Conservation (phyloP, 495 filamentous ascomycete species). For the Tetracladium setigerum region DNA sequence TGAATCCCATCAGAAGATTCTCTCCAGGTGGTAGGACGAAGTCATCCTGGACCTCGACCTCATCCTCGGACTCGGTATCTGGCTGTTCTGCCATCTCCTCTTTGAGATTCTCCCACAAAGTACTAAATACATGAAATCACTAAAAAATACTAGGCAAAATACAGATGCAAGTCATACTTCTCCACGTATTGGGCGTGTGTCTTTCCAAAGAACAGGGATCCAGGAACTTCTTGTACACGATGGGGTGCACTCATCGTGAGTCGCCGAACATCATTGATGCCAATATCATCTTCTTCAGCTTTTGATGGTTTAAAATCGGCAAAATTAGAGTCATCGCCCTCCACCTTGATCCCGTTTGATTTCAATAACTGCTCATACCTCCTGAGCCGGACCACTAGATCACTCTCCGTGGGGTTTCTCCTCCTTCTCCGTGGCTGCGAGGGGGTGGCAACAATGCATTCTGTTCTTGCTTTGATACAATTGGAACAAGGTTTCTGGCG, state of each 20-base stretch:
- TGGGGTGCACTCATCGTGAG: too few species aligned
- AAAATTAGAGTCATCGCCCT: slow-evolving; percentile 11
- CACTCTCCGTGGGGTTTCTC: slow-evolving; percentile 42
- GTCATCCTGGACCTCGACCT: slow-evolving; percentile 46
- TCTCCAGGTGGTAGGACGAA: slow-evolving; percentile 1
- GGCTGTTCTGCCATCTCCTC: slow-evolving; percentile 18
- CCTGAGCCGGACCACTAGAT: slow-evolving; percentile 41
- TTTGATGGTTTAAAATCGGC: too few species aligned
- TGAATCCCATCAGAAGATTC: slow-evolving; percentile 6
- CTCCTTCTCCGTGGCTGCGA: slow-evolving; percentile 51
- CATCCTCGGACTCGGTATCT: slow-evolving; percentile 48
- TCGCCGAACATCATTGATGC: too few species aligned
- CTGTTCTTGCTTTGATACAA: slow-evolving; percentile 52
- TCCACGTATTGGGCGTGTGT: slow-evolving; percentile 20
- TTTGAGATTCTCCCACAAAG: slow-evolving; percentile 20
- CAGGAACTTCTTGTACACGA: not conserved
- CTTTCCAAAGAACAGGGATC: slow-evolving; percentile 13
- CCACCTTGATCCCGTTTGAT: slow-evolving; percentile 34
- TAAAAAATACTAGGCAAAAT: not conserved
- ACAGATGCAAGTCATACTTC: slow-evolving; percentile 10
- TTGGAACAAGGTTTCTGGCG: slow-evolving; percentile 57
- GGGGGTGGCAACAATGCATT: slow-evolving; percentile 53
- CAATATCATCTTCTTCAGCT: too few species aligned
- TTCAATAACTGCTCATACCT: slow-evolving; percentile 47
- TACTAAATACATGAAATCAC: slow-evolving; percentile 9